A percentile compares a stretch with the other conserved stretches of the same genome.
These are phyloP conservation scores for Cutaneotrichosporon sp. DNA, from an alignment of 1,284 basidiomycete genomes.

Conservation along the genomic window DNA sequence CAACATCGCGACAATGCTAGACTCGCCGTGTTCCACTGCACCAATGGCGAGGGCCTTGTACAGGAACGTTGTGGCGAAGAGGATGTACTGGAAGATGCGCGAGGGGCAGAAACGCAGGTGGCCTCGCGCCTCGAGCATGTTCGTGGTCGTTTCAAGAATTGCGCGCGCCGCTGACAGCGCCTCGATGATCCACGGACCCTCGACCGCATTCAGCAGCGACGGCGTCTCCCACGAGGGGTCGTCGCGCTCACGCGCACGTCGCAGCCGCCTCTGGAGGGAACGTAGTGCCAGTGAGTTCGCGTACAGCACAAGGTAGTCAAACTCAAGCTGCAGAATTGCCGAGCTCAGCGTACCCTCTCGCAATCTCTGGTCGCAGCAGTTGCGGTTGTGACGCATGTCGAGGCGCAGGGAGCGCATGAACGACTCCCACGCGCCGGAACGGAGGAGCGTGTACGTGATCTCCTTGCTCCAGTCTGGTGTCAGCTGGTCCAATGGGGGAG, in stretches of 20 bases:
- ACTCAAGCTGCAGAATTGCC: conserved; percentile 19
- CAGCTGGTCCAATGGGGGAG: background rate
- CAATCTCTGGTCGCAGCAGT: conserved; percentile 12
- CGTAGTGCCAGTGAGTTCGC: conserved; percentile 21
- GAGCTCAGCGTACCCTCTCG: conserved; percentile 19
- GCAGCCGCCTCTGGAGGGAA: conserved; percentile 19
- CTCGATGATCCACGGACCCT: conserved; percentile 26
- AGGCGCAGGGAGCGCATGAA: conserved; percentile 20
- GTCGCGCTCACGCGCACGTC: conserved; percentile 9
- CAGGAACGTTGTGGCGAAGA: conserved; percentile 25
- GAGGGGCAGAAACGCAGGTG: conserved; percentile 21
- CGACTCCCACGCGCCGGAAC: conserved; percentile 22
- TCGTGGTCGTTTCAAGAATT: conserved; percentile 19
- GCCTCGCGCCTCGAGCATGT: conserved; percentile 15
- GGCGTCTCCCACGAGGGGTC: conserved; percentile 21
- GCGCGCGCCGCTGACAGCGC: conserved; percentile 18
- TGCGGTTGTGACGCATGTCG: conserved; percentile 21
- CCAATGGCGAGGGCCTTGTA: conserved; percentile 24
- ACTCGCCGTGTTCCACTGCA: conserved; percentile 22
- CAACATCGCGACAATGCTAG: conserved; percentile 12
- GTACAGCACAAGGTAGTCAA: conserved; percentile 24
- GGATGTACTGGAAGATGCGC: conserved; percentile 23
- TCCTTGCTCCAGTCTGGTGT: conserved; percentile 18
- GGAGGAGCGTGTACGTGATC: conserved; percentile 16
- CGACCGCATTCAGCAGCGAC: conserved; percentile 23